phyloP scores from a whole-genome alignment of 371 early-diverging fungal genomes.

The Mortierella sp. region DNA sequence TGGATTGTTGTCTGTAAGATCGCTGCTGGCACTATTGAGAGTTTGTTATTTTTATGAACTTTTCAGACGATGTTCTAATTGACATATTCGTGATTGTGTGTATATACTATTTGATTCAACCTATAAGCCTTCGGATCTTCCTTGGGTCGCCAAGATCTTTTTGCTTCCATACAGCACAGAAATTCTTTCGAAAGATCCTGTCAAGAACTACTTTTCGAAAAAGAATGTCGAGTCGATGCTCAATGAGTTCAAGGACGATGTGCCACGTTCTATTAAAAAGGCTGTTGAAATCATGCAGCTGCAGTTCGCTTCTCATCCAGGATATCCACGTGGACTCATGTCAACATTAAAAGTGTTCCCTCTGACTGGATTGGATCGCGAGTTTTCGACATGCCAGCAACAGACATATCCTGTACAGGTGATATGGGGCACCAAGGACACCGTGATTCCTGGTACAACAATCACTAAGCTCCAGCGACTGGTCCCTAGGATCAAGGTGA shows the following conservation, averaged over 20 bases:
- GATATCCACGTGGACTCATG: constrained; percentile 57
- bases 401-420: constrained; percentile 43
- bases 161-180: constrained; percentile 42
- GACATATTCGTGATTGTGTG: background rate
- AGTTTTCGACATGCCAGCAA: constrained; percentile 20
- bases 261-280: constrained; percentile 29
- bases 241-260: constrained; percentile 35
- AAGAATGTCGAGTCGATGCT: constrained; percentile 52
- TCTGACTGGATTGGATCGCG: constrained; percentile 22
- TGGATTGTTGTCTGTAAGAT: constrained; percentile 39
- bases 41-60: background rate
- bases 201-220: constrained; percentile 38
- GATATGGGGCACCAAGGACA: constrained; percentile 54
- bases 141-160: constrained; percentile 48
- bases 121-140: constrained; percentile 39
- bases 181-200: constrained; percentile 33
- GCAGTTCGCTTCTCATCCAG: constrained; percentile 42
- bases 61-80: background rate
- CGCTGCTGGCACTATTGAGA: background rate
- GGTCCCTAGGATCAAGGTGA: constrained; percentile 42
- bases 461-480: constrained; percentile 28
- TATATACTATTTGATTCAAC: background rate
- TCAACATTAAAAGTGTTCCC: constrained; percentile 45
- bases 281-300: constrained; percentile 36
- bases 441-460: constrained; percentile 43